Evolutionary conservation across 306 rosid genomes (phyloP), one percentile per base, ranked within the genome.

Genomic region (Mucuna pruriens): DNA sequence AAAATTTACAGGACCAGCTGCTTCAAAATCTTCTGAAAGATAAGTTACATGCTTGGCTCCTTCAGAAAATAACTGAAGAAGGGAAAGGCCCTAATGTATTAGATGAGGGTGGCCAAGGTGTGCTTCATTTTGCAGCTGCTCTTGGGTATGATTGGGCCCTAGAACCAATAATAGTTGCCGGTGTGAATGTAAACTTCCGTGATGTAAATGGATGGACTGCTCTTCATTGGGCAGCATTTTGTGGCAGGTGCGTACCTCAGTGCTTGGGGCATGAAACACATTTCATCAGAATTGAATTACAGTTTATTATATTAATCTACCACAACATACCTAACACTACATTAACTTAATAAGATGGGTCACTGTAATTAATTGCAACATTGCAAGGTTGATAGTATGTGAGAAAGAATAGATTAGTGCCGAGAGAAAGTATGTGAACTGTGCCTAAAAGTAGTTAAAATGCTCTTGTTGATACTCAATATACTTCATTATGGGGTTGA

Each of bases 141-240:
- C 93, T 94, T 80, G 96, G 92, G 68, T 94, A 91, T 73, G 89
- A 92, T 82, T 94, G 98, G 98, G 98, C 95, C 76, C 70, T 94
- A 58, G 78, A 83, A 80, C 97, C 98, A 4, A 88, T 91, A 67
- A 74, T 83, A 66, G 77, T 85, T 87, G 91, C 98, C 0, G 97
- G 98, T 74, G 94, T 91, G 20, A 90, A 86, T 73, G 90, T 94
- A 70, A 94, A 94, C 79, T 94, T 94, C 62, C 97, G 97, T 61
- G 98, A 94, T 79, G 86, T 79, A 75, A 86, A 94, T 85, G 98
- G 97, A 78, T 94, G 97, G 98, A 92, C 94, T 9, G 93, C 97
- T 40, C 97, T 94, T 85, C 98, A 94, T 78, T 94, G 98, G 98
- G 98, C 98, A 4, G 98, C 98, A 44, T 88, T 79, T 80, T 90